Base-by-base conservation (phyloP, 345 rosid species). In the Pugionium cornutum region DNA sequence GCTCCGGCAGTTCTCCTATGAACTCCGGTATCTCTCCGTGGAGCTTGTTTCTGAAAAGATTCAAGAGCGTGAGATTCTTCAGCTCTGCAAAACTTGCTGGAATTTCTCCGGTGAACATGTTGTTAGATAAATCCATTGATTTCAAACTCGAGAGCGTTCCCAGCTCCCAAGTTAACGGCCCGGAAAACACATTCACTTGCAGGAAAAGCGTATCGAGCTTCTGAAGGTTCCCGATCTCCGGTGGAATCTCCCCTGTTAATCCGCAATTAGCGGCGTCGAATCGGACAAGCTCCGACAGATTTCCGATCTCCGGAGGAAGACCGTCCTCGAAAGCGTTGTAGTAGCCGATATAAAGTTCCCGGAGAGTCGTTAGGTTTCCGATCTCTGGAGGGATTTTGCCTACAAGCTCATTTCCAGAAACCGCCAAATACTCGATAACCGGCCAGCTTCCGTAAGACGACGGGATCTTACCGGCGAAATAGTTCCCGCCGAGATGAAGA, bases 401-500 rank as follows among this genome's bases (percentile, higher is more conserved):
- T 2, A 2, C 67, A 32, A 94, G 86, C 42, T 84, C 96, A 74
- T 92, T 88, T 0, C 94, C 98, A 35, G 92, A 88, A 32, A 92
- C 78, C 0, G 96, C 91, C 4, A 92, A 11, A 32, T 89, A 92
- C 71, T 92, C 87, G 1, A 92, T 72, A 49, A 47, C 79, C 58
- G 78, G 78, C 95, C 95, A 94, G 28, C 65, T 55, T 62, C 96
- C 94, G 62, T 86, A 92, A 45, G 77, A 86, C 0, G 83, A n/a
- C 0, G 94, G 98, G 78, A 92, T 88, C 64, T 30, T 62, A 9
- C 96, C 97, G 35, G 63, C 6, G 76, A 89, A 92, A 53, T 72
- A 92, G 88, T 88, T 92, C 0, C 97, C 97, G 1, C 98, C 97
- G 44, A 89, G 87, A 56, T 92, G 97, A 3, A 92, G 75, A 61